Evolutionary conservation across 2,329 filamentous ascomycete genomes (phyloP), one percentile per base, ranked within the genome.

Genomic region (Colletotrichum costaricense): DNA sequence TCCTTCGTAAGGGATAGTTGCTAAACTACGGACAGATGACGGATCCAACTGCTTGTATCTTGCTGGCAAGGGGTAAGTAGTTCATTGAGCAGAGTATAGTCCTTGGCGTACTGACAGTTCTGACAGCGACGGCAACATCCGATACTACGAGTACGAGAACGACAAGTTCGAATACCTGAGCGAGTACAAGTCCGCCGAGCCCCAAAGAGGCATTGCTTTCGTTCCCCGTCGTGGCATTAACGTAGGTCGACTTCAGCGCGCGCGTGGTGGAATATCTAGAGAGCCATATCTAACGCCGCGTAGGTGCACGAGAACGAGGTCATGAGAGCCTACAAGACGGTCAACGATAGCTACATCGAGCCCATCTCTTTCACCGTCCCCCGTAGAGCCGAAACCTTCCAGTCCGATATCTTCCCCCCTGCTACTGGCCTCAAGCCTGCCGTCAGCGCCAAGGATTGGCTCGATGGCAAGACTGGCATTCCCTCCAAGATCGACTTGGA

Each of bases 101-200:
- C 5, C 35, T 35, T 46, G 16, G 4, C 14, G 30, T 76, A n/a
- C 76, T 80, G 75, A 81, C 62, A n/a, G n/a, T 11, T n/a, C 8
- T 24, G 35, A 19, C 75, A 97, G 94, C 84, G 97, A 99, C 81
- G 97, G 97, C 80, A 99, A 99, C 85, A 99, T 99, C 81, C 95
- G 97, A 76, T 99, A 99, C 88, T 99, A 94, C 83, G 97, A 99
- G 85, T 97, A 97, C 80, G 94, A 97, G 81, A 97, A 98, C 85
- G 96, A 98, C 88, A 98, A 98, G 84, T 98, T 99, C 81, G 96
- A 99, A 84, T 98, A 94, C 84, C 87, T 99, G 67, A 97, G 95
- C 75, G 96, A 98, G 83, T 97, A 98, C 89, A 98, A 98, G 85
- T 98, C 97, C n/a, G 87, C 88, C 52, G 97, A 99, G 76, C 96